phyloP scores from a whole-genome alignment of 1,284 basidiomycete genomes.

The Pholiota adiposa region DNA sequence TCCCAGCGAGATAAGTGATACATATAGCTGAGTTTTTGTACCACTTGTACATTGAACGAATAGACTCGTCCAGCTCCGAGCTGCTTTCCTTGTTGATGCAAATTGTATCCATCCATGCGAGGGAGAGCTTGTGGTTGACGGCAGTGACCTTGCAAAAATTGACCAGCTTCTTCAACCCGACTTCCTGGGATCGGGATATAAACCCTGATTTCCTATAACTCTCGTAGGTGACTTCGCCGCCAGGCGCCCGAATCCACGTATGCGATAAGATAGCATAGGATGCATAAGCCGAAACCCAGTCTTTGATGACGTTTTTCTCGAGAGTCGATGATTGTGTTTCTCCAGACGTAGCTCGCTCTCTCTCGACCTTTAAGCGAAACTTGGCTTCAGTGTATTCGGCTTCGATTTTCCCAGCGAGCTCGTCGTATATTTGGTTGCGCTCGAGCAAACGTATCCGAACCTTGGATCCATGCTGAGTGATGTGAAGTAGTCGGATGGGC shows the following conservation, averaged over 20 bases:
- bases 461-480: neutral
- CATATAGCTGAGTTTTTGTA: slow-evolving; percentile 6
- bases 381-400: neutral
- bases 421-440: neutral
- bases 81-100: slow-evolving; percentile 15
- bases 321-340: neutral
- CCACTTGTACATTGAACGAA: slow-evolving; percentile 14
- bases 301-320: neutral
- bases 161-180: slow-evolving; percentile 6
- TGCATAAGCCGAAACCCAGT: neutral
- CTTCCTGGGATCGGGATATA: neutral
- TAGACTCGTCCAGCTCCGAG: slow-evolving; percentile 12
- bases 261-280: slow-evolving; percentile 11
- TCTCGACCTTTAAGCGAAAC: neutral
- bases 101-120: slow-evolving; percentile 12
- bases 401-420: neutral
- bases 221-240: neutral
- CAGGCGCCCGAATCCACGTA: slow-evolving; percentile 9
- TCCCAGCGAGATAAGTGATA: slow-evolving; percentile 7
- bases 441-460: neutral
- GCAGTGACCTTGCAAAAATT: slow-evolving; percentile 6
- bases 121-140: neutral
- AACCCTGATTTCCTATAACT: neutral
- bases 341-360: neutral
- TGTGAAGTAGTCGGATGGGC: neutral